These are phyloP conservation scores for Penicillium sp. DNA, from an alignment of 2,329 filamentous ascomycete genomes.

Conservation along the genomic window DNA sequence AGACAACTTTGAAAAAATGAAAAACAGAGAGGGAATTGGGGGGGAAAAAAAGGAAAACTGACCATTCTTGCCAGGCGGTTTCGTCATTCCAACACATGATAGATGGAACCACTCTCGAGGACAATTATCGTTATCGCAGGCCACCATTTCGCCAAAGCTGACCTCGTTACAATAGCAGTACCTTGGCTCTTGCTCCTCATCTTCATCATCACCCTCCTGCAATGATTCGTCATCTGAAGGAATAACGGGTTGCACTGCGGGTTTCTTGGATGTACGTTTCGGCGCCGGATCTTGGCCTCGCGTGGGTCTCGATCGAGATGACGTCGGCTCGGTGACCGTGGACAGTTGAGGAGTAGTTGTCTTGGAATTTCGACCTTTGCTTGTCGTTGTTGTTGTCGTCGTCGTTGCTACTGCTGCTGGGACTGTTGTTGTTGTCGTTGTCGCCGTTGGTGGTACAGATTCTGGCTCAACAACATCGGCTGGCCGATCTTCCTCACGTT, in stretches of 20 bases:
- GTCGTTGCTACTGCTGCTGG: too few relatives aligned
- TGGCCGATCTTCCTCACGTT: conserved; percentile 34
- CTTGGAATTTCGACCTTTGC: conserved; percentile 36
- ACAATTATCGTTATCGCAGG: conserved; percentile 68
- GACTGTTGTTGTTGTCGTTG: too few relatives aligned
- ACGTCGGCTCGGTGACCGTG: conserved; percentile 30
- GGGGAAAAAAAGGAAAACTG: conserved; percentile 35
- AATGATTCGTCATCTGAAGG: conserved; percentile 39
- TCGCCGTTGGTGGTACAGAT: not conserved
- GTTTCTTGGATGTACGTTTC: conserved; percentile 36
- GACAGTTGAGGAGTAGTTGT: conserved; percentile 37
- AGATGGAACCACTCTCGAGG: conserved; percentile 78
- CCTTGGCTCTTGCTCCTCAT: conserved; percentile 63
- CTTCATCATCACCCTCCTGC: conserved; percentile 53
- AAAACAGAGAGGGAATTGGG: not conserved
- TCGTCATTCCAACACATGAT: conserved; percentile 71
- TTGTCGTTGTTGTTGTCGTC: not conserved
- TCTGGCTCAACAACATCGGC: conserved; percentile 32
- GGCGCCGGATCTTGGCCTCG: conserved; percentile 29
- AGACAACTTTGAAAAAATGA: not conserved
- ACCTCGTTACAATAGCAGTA: conserved; percentile 78
- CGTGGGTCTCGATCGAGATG: conserved; percentile 30
- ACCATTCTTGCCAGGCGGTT: conserved; percentile 71
- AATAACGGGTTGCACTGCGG: conserved; percentile 22
- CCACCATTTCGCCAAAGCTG: conserved; percentile 80